These are phyloP conservation scores for Apium graveolens DNA, from an alignment of 129 eudicot species.

Conservation along the genomic window DNA sequence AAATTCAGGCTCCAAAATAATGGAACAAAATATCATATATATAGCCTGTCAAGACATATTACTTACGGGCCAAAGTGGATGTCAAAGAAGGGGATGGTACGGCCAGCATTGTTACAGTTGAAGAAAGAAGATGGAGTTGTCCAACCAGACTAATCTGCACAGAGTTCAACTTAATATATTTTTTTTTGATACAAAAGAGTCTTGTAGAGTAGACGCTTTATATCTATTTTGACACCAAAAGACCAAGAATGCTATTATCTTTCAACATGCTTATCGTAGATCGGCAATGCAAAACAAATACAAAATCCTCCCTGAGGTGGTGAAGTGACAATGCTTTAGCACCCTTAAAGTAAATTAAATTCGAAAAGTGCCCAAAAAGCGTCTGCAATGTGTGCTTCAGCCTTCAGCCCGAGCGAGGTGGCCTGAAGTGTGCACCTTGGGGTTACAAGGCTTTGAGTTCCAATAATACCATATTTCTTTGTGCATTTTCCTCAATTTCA, in stretches of 20 bases:
- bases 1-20: slow-evolving; percentile 11
- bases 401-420: background rate
- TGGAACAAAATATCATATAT: background rate
- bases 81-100: slow-evolving; percentile 97
- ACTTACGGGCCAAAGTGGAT: slow-evolving; percentile 92
- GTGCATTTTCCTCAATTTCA: background rate
- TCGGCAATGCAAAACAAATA: background rate
- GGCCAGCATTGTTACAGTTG: slow-evolving; percentile 76
- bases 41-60: slow-evolving; percentile 5
- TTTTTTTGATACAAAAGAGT: slow-evolving; percentile 16
- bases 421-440: background rate
- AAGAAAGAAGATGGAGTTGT: slow-evolving; percentile 93
- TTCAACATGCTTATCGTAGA: background rate
- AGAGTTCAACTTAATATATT: background rate
- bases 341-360: background rate
- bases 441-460: background rate
- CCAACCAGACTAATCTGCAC: slow-evolving; percentile 76
- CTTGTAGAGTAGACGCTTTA: background rate
- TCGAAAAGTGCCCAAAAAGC: background rate
- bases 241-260: background rate
- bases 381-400: background rate
- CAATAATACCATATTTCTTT: background rate
- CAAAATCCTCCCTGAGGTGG: background rate
- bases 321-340: background rate
- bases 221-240: background rate